Conservation (phyloP, 441 rosid species). For the Populus trichocarpa region DNA sequence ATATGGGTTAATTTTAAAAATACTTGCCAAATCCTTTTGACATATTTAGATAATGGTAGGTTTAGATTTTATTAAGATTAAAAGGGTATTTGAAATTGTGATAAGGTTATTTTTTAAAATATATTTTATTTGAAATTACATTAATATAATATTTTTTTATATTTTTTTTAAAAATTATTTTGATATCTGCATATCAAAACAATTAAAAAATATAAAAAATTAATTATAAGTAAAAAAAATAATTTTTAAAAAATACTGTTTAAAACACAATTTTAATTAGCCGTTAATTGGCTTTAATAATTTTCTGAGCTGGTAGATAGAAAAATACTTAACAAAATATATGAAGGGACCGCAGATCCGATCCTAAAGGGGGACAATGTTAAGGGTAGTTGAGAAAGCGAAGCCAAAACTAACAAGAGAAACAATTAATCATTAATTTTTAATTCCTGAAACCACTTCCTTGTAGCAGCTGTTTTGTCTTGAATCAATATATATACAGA, state of each 20-base stretch:
- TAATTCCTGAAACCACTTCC: constrained; percentile 10
- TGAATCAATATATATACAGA: constrained; percentile 3
- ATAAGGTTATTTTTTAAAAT: too few relatives aligned
- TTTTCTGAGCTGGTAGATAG: background rate
- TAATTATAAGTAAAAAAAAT: too few relatives aligned
- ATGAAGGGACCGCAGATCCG: background rate
- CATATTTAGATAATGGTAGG: too few relatives aligned
- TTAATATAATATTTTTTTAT: too few relatives aligned
- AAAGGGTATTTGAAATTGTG: background rate
- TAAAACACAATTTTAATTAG: too few relatives aligned
- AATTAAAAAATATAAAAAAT: too few relatives aligned
- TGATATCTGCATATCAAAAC: too few relatives aligned
- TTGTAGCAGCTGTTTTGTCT: constrained; percentile 21
- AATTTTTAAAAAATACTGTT: too few relatives aligned
- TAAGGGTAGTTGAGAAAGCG: constrained; percentile 11
- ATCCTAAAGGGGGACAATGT: constrained; percentile 11
- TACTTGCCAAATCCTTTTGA: too few relatives aligned
- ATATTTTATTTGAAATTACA: too few relatives aligned
- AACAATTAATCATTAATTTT: constrained; percentile 10
- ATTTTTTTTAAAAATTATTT: too few relatives aligned
- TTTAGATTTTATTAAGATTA: background rate
- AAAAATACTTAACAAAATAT: background rate
- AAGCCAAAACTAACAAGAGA: background rate
- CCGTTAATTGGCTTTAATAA: too few relatives aligned
- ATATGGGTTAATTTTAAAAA: background rate